Conservation (phyloP, 305 asterid genomes). For the Fraxinus ornus region DNA sequence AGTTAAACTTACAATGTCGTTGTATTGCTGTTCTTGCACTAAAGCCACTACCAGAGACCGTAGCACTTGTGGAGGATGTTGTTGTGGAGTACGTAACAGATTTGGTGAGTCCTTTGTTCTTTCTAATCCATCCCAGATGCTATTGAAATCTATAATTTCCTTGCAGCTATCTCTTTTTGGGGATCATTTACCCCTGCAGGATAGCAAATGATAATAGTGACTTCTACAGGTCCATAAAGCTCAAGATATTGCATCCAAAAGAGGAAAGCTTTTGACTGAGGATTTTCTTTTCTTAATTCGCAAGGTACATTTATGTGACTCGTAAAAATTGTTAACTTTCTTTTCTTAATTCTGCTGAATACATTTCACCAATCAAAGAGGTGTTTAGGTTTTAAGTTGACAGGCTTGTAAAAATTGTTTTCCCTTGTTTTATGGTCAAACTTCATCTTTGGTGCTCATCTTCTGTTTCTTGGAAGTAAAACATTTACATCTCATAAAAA, state of each 20-base stretch:
- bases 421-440: not conserved
- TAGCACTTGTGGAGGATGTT: constrained; percentile 82
- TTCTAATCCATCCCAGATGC: not conserved
- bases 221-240: constrained; percentile 77
- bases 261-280: constrained; percentile 86
- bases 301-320: constrained; percentile 47
- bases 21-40: constrained; percentile 25
- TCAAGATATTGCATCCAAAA: constrained; percentile 69
- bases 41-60: constrained; percentile 91
- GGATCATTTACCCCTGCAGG: not conserved
- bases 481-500: not conserved
- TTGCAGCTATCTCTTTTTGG: not conserved
- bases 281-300: constrained; percentile 83
- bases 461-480: not conserved
- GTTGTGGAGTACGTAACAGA: constrained; percentile 90
- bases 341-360: not conserved
- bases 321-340: not conserved
- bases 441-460: not conserved
- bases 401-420: not conserved
- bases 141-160: not conserved
- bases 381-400: not conserved
- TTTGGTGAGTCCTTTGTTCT: constrained; percentile 44
- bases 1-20: not conserved
- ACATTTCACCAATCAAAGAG: not conserved
- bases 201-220: not conserved